phyloP scores from a whole-genome alignment of 306 rosid species.

The Ormosia semicastrata region DNA sequence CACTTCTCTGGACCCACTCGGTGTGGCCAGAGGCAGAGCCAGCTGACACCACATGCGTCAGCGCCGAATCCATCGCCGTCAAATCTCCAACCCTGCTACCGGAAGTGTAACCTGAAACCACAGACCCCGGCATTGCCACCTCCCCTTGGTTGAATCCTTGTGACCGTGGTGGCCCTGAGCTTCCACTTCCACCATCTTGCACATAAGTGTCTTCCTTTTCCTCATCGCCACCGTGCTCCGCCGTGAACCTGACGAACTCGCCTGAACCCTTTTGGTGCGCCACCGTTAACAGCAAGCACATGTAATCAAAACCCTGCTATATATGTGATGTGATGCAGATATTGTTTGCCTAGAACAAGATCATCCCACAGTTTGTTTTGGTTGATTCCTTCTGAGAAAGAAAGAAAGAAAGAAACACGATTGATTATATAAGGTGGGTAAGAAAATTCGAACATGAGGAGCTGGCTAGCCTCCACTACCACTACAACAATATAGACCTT shows the following conservation, averaged over 20 bases:
- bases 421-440: background rate
- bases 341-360: background rate
- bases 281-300: slow-evolving; percentile 34
- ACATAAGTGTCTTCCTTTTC: background rate
- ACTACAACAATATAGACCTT: background rate
- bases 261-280: slow-evolving; percentile 36
- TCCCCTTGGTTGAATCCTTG: background rate
- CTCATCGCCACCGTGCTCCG: slow-evolving; percentile 19
- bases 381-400: background rate
- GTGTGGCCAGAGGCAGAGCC: slow-evolving; percentile 34
- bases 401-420: background rate
- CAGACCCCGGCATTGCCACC: slow-evolving; percentile 18
- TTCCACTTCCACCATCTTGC: background rate
- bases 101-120: background rate
- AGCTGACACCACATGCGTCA: slow-evolving; percentile 39
- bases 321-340: background rate
- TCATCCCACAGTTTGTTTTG: background rate
- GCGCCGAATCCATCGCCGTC: slow-evolving; percentile 53
- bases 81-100: background rate
- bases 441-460: background rate
- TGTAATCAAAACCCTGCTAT: background rate
- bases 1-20: slow-evolving; percentile 36
- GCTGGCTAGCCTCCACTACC: background rate
- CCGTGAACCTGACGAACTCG: slow-evolving; percentile 1
- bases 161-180: background rate